Evolutionary conservation across 1,284 basidiomycete genomes (phyloP), one percentile per base, ranked within the genome.

Genomic region (Melampsora americana): DNA sequence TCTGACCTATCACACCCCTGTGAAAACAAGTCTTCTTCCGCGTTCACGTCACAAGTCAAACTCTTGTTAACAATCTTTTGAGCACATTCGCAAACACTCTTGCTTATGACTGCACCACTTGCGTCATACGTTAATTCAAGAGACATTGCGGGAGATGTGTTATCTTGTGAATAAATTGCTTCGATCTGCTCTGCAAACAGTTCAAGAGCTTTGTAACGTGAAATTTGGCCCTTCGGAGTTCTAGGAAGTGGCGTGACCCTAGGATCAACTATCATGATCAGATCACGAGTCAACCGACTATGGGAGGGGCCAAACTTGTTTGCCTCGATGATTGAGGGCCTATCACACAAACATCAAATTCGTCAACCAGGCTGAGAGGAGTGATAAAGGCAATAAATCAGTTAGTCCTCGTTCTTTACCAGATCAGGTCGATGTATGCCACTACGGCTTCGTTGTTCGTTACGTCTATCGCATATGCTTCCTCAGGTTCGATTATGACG

Each of bases 271-370:
- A 44, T 6, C 14, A 66, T 16, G 14, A 66, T 66, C n/a, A 39
- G 11, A 16, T 42, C 39, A 12, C 64, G 28, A 20, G 39, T 23
- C 18, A 66, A 39, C 39, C 39, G 30, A 44, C 64, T 66, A 32
- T 66, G 64, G 64, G 26, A 32, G 18, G 64, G 39, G 39, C 28
- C 64, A 66, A 35, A 5, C 18, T 28, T 66, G 16, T 66, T 66
- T n/a, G 35, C 39, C 35, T 44, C 32, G 14, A 14, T 11, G 6
- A 66, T 44, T 1, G 64, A 39, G 18, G 64, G 39, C 39, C 64
- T 66, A 35, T 35, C 35, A 35, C 28, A n/a, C 5, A 66, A 20
- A 66, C 9, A 35, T 6, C 7, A 6, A 18, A 53, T 53, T 20
- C 18, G 1, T 53, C 23, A 53, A 14, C 16, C 18, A 20, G 18